Base-by-base conservation (phyloP, 176 grass and related monocot genomes). In the Themeda triandra region DNA sequence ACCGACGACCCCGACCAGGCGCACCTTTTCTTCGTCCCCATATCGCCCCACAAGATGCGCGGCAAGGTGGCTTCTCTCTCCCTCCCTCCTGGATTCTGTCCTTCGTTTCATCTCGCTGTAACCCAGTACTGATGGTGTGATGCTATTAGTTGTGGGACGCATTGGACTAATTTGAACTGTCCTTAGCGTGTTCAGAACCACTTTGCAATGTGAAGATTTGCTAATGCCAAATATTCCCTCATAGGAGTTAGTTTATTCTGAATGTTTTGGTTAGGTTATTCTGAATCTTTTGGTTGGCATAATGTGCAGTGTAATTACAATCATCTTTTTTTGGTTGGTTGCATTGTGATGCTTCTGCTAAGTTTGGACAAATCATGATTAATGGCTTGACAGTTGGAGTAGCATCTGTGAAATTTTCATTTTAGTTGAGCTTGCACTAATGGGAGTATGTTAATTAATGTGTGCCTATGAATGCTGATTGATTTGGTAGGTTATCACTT, bases 41-140 rank as follows among this genome's bases (percentile, higher is more conserved):
- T 96, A 41, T 99, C 96, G 29, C 85, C 89, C 13, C 96, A 99
- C 82, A 99, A 99, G 91, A 96, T 99, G 96, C 90, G 93, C 71
- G 96, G 93, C 58, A 92, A 92, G 89, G 96, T 96, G 49, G 17
- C 71, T 39, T 10, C 29, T 10, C 63, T 19, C 18, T 63, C 83
- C 8, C 33, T 18, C n/a, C n/a, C n/a, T n/a, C n/a, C 10, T 36
- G 33, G 33, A 25, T 40, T 37, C 14, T n/a, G 15, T 8, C 42
- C 21, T 21, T 69, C 14, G 9, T 76, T 69, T 70, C 13, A 4
- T 54, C 40, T 6, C 11, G 75, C 44, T 82, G 44, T n/a, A 66
- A 11, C 33, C 18, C 15, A 53, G 9, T 53, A 54, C 6, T 58
- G 13, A 18, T 5, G 74, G 3, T 44, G 14, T 19, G 13, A 18